phyloP scores from a whole-genome alignment of 208 protist species.

The Wallacemonas sp. region DNA sequence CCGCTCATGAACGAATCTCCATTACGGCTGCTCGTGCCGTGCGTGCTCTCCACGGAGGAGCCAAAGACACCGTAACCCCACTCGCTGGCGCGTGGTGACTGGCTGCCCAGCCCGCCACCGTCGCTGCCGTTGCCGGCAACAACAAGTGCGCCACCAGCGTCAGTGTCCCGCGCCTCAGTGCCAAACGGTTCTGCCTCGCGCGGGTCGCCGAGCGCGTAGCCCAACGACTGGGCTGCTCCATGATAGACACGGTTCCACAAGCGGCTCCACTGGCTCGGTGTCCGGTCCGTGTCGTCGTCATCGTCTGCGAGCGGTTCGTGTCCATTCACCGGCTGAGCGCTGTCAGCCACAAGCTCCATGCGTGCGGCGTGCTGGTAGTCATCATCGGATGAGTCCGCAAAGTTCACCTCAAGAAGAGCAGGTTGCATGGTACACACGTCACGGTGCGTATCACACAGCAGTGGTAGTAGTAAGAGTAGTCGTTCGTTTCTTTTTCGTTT shows the following conservation, averaged over 20 bases:
- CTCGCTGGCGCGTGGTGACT: background rate
- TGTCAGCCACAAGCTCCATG: slow-evolving; percentile 24
- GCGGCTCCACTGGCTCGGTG: too few relatives aligned
- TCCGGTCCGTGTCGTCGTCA: background rate
- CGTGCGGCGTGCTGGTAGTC: slow-evolving; percentile 43
- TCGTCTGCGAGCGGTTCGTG: slow-evolving; percentile 1
- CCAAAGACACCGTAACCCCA: slow-evolving; percentile 17
- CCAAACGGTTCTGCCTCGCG: background rate
- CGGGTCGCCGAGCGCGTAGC: background rate
- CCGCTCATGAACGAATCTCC: background rate
- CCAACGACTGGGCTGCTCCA: background rate
- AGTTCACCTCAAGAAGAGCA: slow-evolving; percentile 37
- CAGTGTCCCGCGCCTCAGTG: too few relatives aligned
- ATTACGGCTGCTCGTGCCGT: slow-evolving; percentile 2
- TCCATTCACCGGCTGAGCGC: background rate
- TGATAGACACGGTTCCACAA: background rate
- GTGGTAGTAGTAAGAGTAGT: too few relatives aligned
- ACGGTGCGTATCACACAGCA: too few relatives aligned
- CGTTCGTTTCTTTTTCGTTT: too few relatives aligned
- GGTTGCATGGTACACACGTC: background rate
- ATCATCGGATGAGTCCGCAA: slow-evolving; percentile 76
- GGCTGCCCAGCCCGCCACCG: background rate
- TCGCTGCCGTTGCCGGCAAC: background rate
- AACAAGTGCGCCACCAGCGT: background rate
- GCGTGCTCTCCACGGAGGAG: slow-evolving; percentile 10